Conservation (phyloP, 1,139 yeast species). For the Kurtzmaniella quercitrusa region DNA sequence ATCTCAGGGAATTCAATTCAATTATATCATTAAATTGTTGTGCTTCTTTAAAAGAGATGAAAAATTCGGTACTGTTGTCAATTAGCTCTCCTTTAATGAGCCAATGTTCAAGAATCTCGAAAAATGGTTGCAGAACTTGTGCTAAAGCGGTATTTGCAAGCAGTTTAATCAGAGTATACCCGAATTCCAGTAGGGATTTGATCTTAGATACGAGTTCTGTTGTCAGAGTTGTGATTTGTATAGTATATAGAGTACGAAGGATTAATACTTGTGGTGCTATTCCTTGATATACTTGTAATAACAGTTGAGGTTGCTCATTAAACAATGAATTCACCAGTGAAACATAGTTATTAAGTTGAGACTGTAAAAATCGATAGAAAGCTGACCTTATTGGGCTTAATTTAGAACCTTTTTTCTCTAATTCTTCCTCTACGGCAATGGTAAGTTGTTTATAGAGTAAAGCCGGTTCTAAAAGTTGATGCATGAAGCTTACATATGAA, state of each 20-base stretch:
- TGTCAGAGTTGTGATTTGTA: conserved; percentile 32
- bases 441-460: conserved; percentile 53
- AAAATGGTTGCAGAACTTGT: conserved; percentile 56
- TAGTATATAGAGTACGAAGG: conserved; percentile 52
- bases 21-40: conserved; percentile 36
- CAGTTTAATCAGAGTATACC: conserved; percentile 50
- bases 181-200: conserved; percentile 52
- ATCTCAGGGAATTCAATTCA: conserved; percentile 29
- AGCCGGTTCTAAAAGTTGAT: conserved; percentile 67
- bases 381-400: conserved; percentile 62
- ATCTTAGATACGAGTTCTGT: conserved; percentile 55
- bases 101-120: conserved; percentile 64
- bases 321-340: conserved; percentile 52
- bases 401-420: conserved; percentile 9
- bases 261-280: conserved; percentile 49
- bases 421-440: conserved; percentile 20
- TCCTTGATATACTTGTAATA: conserved; percentile 39
- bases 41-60: conserved; percentile 42
- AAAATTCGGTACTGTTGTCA: conserved; percentile 54
- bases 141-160: conserved; percentile 45
- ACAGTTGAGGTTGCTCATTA: conserved; percentile 23
- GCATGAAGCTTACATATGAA: conserved; percentile 56
- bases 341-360: conserved; percentile 52
- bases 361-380: conserved; percentile 51
- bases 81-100: conserved; percentile 60